phyloP scores from a whole-genome alignment of 106 monocot genomes.

The Hemerocallis citrina region DNA sequence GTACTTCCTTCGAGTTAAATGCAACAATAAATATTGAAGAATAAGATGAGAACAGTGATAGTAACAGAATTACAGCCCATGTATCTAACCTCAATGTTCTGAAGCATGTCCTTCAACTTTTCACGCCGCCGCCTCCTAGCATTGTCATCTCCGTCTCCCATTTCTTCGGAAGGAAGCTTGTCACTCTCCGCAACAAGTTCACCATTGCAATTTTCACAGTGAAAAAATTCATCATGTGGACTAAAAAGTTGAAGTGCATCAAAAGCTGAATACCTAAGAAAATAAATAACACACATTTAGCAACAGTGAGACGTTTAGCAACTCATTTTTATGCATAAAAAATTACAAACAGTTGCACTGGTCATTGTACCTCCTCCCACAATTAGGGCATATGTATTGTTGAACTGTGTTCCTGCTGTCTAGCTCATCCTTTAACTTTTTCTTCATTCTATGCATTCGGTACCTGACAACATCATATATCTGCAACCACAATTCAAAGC shows the following conservation, averaged over 20 bases:
- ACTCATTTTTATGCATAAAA: neutral
- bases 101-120: slow-evolving; percentile 87
- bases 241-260: slow-evolving; percentile 84
- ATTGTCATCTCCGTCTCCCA: slow-evolving; percentile 97
- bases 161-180: slow-evolving; percentile 92
- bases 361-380: slow-evolving; percentile 56
- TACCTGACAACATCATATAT: slow-evolving; percentile 95
- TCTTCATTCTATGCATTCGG: slow-evolving; percentile 90
- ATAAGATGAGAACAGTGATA: too few species aligned
- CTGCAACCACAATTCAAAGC: slow-evolving; percentile 20
- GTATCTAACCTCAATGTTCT: slow-evolving; percentile 84
- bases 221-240: slow-evolving; percentile 67
- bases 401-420: slow-evolving; percentile 92
- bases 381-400: slow-evolving; percentile 89
- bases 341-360: neutral
- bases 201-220: slow-evolving; percentile 85
- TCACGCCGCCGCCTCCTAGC: slow-evolving; percentile 62
- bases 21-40: too few species aligned
- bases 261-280: slow-evolving; percentile 79
- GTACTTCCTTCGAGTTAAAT: too few species aligned
- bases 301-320: neutral
- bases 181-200: slow-evolving; percentile 98
- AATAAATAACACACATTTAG: neutral
- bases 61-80: too few species aligned
- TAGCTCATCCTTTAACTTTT: slow-evolving; percentile 91